Evolutionary conservation across 2,329 filamentous ascomycete genomes (phyloP).

Genomic region (Harringtonia aguacate): DNA sequence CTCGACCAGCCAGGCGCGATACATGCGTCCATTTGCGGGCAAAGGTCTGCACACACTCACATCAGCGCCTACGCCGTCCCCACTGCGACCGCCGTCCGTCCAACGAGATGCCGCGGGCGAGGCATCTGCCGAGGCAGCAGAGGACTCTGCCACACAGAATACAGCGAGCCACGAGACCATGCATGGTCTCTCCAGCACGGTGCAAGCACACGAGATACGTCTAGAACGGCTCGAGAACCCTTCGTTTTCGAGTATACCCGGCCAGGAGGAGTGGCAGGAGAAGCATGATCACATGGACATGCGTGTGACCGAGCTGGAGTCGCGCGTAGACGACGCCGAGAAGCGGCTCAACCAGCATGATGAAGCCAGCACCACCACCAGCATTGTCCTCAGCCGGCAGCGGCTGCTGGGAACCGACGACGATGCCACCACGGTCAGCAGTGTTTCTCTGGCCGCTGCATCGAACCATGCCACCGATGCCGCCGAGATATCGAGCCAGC

Average conservation of each 20-base stretch:
- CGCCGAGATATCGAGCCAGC: slow-evolving; percentile 37
- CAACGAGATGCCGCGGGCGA: background rate
- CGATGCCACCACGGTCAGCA: slow-evolving; percentile 30
- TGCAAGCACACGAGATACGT: slow-evolving; percentile 51
- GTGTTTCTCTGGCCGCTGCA: slow-evolving; percentile 25
- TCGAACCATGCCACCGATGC: slow-evolving; percentile 16
- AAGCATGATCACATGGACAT: slow-evolving; percentile 57
- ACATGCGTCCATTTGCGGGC: slow-evolving; percentile 44
- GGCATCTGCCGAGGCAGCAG: background rate
- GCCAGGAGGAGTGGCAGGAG: slow-evolving; percentile 60
- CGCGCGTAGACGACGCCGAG: slow-evolving; percentile 48
- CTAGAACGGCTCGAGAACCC: slow-evolving; percentile 59
- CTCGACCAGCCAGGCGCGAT: slow-evolving; percentile 36
- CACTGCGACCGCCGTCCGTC: slow-evolving; percentile 5
- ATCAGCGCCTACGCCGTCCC: slow-evolving; percentile 21
- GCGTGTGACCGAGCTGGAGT: slow-evolving; percentile 59
- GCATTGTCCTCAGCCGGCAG: slow-evolving; percentile 17
- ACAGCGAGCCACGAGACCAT: background rate
- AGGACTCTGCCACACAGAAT: background rate
- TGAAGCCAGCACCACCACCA: slow-evolving; percentile 31
- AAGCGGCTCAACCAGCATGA: slow-evolving; percentile 34
- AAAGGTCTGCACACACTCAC: slow-evolving; percentile 44
- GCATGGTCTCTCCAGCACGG: slow-evolving; percentile 30
- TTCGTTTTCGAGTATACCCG: slow-evolving; percentile 50
- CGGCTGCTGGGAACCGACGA: slow-evolving; percentile 25